Evolutionary conservation across 371 early-diverging fungal species (phyloP).

Genomic region (Syncephalastrum racemosum): DNA sequence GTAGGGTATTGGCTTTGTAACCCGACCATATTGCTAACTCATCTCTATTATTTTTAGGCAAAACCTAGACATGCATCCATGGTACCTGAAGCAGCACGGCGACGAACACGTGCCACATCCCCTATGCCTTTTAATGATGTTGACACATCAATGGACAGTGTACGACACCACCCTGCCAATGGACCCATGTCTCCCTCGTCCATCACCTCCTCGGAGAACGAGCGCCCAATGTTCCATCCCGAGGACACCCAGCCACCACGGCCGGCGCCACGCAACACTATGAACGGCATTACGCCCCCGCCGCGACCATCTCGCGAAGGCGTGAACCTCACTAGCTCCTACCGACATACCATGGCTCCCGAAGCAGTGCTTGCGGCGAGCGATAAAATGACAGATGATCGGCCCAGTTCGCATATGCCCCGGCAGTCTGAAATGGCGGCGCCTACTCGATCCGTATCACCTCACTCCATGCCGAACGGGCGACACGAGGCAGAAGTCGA

Average conservation of each 20-base stretch:
- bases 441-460: constrained; percentile 4
- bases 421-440: constrained; percentile 3
- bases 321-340: constrained; percentile 31
- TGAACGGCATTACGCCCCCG: constrained; percentile 30
- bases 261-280: constrained; percentile 17
- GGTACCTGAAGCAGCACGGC: constrained; percentile 48
- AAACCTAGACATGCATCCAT: constrained; percentile 46
- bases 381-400: constrained; percentile 7
- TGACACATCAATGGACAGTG: constrained; percentile 19
- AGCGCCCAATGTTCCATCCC: constrained; percentile 8
- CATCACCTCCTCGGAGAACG: constrained; percentile 17
- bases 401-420: constrained; percentile 14
- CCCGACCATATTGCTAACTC: no score
- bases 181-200: constrained; percentile 23
- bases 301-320: constrained; percentile 54
- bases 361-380: neutral
- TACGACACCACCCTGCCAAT: constrained; percentile 18
- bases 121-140: constrained; percentile 35
- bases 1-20: no score
- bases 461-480: constrained; percentile 11
- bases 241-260: constrained; percentile 12
- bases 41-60: neutral
- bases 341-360: constrained; percentile 26
- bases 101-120: constrained; percentile 43
- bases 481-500: neutral